These are phyloP conservation scores for Yamadazyma membranifaciens DNA, from an alignment of 1,139 yeast species.

Conservation along the genomic window DNA sequence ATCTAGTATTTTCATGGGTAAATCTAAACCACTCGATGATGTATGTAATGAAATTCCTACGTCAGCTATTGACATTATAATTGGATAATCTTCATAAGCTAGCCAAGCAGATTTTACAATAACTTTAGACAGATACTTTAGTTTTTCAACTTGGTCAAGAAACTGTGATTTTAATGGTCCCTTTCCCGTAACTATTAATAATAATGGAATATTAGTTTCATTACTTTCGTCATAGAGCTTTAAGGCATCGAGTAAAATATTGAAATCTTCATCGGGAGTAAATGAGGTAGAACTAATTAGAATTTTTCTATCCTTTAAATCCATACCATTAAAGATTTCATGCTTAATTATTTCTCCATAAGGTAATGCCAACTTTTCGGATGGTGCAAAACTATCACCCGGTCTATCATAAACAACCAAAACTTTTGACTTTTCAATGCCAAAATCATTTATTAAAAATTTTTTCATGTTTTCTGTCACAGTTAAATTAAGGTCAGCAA, in stretches of 20 bases:
- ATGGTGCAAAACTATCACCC: conserved; percentile 63
- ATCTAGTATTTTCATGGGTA: conserved; percentile 97
- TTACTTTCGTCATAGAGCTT: conserved; percentile 49
- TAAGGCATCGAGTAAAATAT: conserved; percentile 66
- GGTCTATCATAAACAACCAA: conserved; percentile 72
- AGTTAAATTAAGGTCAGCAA: conserved; percentile 64
- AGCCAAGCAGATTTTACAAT: conserved; percentile 73
- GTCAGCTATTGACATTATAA: conserved; percentile 73
- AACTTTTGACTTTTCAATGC: conserved; percentile 33
- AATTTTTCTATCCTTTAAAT: conserved; percentile 49
- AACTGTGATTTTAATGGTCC: conserved; percentile 73
- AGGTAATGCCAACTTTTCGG: conserved; percentile 17
- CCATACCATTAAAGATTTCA: conserved; percentile 37
- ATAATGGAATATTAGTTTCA: conserved; percentile 36
- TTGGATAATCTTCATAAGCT: conserved; percentile 75
- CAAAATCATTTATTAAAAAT: conserved; percentile 57
- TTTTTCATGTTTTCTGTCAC: conserved; percentile 77
- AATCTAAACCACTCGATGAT: conserved; percentile 88
- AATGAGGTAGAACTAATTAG: conserved; percentile 88
- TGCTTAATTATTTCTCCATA: conserved; percentile 36
- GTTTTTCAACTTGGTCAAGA: conserved; percentile 40
- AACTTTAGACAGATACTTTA: conserved; percentile 47
- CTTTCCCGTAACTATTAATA: conserved; percentile 85
- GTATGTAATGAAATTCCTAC: conserved; percentile 87
- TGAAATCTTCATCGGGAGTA: conserved; percentile 92